These are phyloP conservation scores for Cordyceps cateniannulata DNA, from an alignment of 2,329 filamentous ascomycete species.

Conservation along the genomic window DNA sequence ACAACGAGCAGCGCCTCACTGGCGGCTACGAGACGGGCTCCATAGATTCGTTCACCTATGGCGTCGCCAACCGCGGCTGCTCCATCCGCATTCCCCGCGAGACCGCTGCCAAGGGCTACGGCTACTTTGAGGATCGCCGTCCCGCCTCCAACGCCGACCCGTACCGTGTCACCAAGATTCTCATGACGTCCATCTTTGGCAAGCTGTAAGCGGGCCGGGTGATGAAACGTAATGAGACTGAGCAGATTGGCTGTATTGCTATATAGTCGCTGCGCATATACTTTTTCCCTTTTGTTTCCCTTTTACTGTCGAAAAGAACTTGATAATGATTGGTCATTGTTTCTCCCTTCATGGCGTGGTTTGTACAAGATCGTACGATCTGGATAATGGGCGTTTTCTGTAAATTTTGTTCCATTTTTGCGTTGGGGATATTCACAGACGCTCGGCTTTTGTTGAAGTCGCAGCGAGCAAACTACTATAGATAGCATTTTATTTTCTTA, in stretches of 20 bases:
- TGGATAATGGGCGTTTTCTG: not conserved
- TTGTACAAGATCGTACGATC: not conserved
- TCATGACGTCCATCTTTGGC: constrained; percentile 60
- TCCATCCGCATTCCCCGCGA: constrained; percentile 89
- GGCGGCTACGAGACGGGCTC: constrained; percentile 89
- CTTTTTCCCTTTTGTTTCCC: not conserved
- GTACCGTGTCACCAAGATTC: constrained; percentile 74
- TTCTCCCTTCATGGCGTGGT: constrained; percentile 1
- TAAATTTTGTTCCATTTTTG: not conserved
- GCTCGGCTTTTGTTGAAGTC: not conserved
- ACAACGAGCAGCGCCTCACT: constrained; percentile 90
- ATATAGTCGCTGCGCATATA: not conserved
- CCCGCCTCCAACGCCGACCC: constrained; percentile 83
- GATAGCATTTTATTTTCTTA: not conserved
- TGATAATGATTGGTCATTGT: not conserved
- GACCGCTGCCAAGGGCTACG: constrained; percentile 78
- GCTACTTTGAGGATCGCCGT: constrained; percentile 85
- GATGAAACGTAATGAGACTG: not conserved
- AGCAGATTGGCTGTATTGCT: not conserved
- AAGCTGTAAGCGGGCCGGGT: constrained; percentile 21
- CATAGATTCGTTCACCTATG: constrained; percentile 90
- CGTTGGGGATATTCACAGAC: not conserved
- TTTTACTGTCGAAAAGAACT: not conserved
- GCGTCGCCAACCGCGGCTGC: constrained; percentile 91
- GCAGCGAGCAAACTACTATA: not conserved